These are phyloP conservation scores for Auricularia sp. DNA, from an alignment of 768 basidiomycete species.

Conservation along the genomic window DNA sequence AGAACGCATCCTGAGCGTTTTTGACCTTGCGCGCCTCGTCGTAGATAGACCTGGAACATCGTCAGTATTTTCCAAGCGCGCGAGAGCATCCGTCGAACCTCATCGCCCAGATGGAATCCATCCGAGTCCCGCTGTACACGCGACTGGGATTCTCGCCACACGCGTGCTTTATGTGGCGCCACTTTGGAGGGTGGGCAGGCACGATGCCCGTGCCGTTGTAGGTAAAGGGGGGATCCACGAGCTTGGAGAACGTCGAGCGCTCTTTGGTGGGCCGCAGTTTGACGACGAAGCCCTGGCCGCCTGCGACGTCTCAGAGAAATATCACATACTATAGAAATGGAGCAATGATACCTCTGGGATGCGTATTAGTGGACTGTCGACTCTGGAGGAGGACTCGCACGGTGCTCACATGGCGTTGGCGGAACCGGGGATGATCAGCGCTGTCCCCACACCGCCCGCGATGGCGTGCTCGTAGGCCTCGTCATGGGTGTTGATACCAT, in stretches of 20 bases:
- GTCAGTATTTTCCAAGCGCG: too few relatives aligned
- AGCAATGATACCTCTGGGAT: neutral
- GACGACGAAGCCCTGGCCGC: conserved; percentile 68
- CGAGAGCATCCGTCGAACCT: neutral
- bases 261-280: conserved; percentile 68
- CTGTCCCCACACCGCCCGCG: conserved; percentile 71
- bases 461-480: conserved; percentile 59
- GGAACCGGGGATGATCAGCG: conserved; percentile 68
- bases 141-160: conserved; percentile 7
- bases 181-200: conserved; percentile 39
- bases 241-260: conserved; percentile 60
- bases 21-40: conserved; percentile 24
- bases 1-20: conserved; percentile 25
- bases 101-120: conserved; percentile 55
- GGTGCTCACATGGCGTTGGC: conserved; percentile 40
- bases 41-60: conserved; percentile 10
- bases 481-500: conserved; percentile 77
- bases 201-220: conserved; percentile 43
- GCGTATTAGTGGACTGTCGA: too few relatives aligned
- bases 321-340: too few relatives aligned
- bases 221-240: conserved; percentile 64
- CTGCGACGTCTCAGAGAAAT: conserved; percentile 12
- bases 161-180: conserved; percentile 70
- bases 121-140: conserved; percentile 28
- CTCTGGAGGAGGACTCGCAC: neutral